A percentile compares a stretch with the other conserved stretches of the same genome.
phyloP scores from a whole-genome alignment of 1,284 basidiomycete species.

The Taiwanofungus camphoratus region DNA sequence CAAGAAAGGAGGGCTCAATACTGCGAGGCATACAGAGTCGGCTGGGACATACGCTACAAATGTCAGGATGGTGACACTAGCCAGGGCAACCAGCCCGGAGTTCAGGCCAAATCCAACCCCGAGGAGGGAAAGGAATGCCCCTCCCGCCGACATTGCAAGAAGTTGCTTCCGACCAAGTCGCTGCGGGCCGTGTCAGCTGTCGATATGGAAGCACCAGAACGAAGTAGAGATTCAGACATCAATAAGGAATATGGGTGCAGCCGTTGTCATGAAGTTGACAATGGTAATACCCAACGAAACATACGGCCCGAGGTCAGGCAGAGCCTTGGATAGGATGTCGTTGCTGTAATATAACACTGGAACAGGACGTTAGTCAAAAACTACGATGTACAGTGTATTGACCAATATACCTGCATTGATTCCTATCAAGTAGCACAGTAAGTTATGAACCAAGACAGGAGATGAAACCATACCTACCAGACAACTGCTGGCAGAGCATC shows the following conservation, averaged over 20 bases:
- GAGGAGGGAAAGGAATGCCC: constrained; percentile 63
- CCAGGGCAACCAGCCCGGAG: constrained; percentile 49
- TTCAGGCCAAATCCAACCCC: constrained; percentile 73
- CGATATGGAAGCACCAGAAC: background rate
- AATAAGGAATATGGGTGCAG: constrained; percentile 81
- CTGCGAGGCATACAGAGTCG: background rate
- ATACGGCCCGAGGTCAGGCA: constrained; percentile 75
- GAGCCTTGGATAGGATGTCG: constrained; percentile 71
- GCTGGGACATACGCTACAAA: constrained; percentile 69
- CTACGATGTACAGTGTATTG: background rate
- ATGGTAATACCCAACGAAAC: constrained; percentile 75
- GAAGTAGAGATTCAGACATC: constrained; percentile 59
- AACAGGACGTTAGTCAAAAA: constrained; percentile 11
- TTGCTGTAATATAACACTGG: constrained; percentile 87
- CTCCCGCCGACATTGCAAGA: constrained; percentile 49
- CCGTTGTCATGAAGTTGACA: constrained; percentile 77
- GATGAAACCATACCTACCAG: constrained; percentile 40
- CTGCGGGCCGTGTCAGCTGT: constrained; percentile 28
- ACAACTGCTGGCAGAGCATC: constrained; percentile 77
- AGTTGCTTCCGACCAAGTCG: constrained; percentile 60
- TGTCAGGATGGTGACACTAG: constrained; percentile 72
- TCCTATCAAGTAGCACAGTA: constrained; percentile 21
- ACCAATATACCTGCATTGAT: constrained; percentile 50
- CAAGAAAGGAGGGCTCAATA: constrained; percentile 1
- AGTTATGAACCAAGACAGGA: background rate